Conservation (phyloP, 306 rosid genomes). For the Quercus bicolor region DNA sequence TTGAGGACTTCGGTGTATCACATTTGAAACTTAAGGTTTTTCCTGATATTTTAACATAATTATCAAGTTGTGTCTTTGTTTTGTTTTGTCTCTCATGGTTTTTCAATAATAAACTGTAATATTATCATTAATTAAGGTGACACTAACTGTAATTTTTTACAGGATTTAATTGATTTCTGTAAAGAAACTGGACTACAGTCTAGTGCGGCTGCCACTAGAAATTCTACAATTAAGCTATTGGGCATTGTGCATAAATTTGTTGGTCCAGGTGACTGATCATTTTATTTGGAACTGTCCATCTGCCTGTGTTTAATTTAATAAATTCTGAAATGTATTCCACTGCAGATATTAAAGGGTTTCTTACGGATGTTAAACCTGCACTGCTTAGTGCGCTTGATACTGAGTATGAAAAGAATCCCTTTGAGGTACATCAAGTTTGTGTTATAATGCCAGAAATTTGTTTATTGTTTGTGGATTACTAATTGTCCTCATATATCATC, state of each 20-base stretch:
- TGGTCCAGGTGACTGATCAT: conserved; percentile 81
- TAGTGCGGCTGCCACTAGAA: conserved; percentile 93
- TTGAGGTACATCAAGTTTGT: conserved; percentile 56
- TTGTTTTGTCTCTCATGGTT: neutral
- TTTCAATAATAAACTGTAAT: neutral
- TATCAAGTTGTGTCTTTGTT: neutral
- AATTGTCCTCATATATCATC: conserved; percentile 1
- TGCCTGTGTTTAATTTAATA: conserved; percentile 1
- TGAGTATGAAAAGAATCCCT: conserved; percentile 92
- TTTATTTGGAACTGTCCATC: conserved; percentile 11
- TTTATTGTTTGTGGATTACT: conserved; percentile 10
- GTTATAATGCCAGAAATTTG: neutral
- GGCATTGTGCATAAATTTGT: conserved; percentile 94
- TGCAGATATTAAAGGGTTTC: conserved; percentile 96
- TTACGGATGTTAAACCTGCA: conserved; percentile 95
- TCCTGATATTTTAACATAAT: neutral
- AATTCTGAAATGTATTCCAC: conserved; percentile 19
- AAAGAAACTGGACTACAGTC: conserved; percentile 95
- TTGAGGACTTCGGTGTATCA: conserved; percentile 88
- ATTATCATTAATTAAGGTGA: conserved; percentile 1
- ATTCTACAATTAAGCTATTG: conserved; percentile 88
- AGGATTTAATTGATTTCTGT: conserved; percentile 93
- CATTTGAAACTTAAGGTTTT: conserved; percentile 89
- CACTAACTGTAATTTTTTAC: conserved; percentile 28
- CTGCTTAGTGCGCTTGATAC: conserved; percentile 89